Base-by-base conservation (phyloP, 2,329 filamentous ascomycete genomes). In the Drechslerella coelobrocha region DNA sequence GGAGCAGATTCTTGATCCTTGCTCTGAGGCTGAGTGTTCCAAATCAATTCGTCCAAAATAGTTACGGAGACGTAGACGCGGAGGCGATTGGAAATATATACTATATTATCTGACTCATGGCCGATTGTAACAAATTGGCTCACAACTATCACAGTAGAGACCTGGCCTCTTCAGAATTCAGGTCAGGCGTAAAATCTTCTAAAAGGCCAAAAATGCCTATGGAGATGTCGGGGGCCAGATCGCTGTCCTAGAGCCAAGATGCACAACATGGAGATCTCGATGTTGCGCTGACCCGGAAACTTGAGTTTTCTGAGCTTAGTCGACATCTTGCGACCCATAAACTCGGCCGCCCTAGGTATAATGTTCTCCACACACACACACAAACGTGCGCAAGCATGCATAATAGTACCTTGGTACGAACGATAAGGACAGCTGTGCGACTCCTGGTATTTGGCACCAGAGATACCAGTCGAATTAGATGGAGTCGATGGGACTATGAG, bases 361-460 rank as follows among this genome's bases (percentile, higher is more conserved):
- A 19, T 14, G 50, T 54, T 55, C 51, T 69, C 56, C 57, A 57
- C 65, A 27, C 65, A 69, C 65, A 69, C 65, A 19, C 2, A 45
- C 41, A 45, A n/a, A 23, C 41, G 41, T 23, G 19, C 14, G 17
- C 19, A 17, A 19, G 17, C 10, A 45, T 45, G 41, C 19, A 19
- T 23, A 19, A 21, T n/a, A n/a, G 10, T 21, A 5, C 41, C 17
- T 21, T 45, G 41, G 41, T 14, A 31, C 29, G 12, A 31, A 12
- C 12, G 29, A 31, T 21, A 19, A 45, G 41, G 41, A 45, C 41
- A 45, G 41, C 41, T 45, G 41, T 45, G 41, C 19, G 19, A 23
- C 19, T 45, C 17, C 17, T 17, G 41, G 19, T 45, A 2, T 6
- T 19, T 45, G 41, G 41, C 4, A 31, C 12, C 29, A 4, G 41